Evolutionary conservation across 495 filamentous ascomycete species (phyloP), one percentile per base, ranked within the genome.

Genomic region (Penicillium bovifimosum): DNA sequence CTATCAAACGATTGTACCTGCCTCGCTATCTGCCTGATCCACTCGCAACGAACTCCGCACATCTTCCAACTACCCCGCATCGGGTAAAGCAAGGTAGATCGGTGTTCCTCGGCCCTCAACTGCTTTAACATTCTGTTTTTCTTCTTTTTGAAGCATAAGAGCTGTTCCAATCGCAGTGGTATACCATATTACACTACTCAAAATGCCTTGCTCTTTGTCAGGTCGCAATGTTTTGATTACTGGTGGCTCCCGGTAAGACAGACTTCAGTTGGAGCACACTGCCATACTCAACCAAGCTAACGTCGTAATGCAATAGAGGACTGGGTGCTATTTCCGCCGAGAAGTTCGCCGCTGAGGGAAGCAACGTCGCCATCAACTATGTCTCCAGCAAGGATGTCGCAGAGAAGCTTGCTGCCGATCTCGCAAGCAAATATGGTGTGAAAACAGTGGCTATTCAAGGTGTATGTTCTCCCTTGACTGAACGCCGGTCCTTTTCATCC

Each of bases 291-390:
- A 20, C 20, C 7, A 27, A 44, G 33, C 50, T 55, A 38, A 56
- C 35, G 1, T 8, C 9, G 10, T 2, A 9, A 16, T 28, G 13
- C 9, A 36, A 47, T 52, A 85, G 83, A 59, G 86, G 86, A 10
- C 74, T 89, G 4, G 86, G 86, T 17, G 85, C 82, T 39, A 48
- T 81, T 8, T 72, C 87, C 3, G 77, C 72, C 28, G 67, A 77
- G 33, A 85, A 84, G 33, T 89, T 89, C 61, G 86, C 86, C 6
- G 66, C 73, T 7, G 78, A 86, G 56, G 83, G 83, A 27, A 79
- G 70, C 55, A 87, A 87, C 59, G 65, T 90, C 41, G 84, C 81
- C 13, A 82, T 91, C 62, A 89, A 89, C 63, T 90, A 87, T 59
- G 67, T 76, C 51, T 77, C 77, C 18, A 81, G 71, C 60, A 65